Base-by-base conservation (phyloP, 495 filamentous ascomycete genomes). In the Neurospora africana region DNA sequence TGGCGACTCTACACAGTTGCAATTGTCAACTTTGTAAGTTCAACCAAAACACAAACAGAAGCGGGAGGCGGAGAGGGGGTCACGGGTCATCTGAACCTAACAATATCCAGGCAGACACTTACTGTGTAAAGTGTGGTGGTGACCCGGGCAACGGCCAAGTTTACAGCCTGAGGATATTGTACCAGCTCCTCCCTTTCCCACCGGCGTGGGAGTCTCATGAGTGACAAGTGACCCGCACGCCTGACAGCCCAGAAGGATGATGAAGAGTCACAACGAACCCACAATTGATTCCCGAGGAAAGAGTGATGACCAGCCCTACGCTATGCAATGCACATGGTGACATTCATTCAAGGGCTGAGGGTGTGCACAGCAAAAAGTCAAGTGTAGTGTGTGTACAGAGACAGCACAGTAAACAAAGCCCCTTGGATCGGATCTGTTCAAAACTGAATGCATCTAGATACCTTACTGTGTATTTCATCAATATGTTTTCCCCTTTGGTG, bases 231-330 rank as follows among this genome's bases (percentile, higher is more conserved):
- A 61, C 53, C 5, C 27, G 53, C 27, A 61, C 72, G 68, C 30
- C 74, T 74, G 73, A 71, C 70, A 69, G 40, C 21, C 36, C 27
- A 61, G 53, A 30, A 61, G 6, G 36, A 35, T 68, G 70, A 0
- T 27, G 39, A 70, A 37, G 71, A 75, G 74, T 77, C 75, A 77
- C 75, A 69, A 37, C 33, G 67, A 70, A 27, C 38, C 53, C 53
- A 61, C 53, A 61, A 61, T 33, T 3, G 23, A 61, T 30, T 61
- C 47, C 1, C 23, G 27, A 0, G 15, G 11, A 33, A 61, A 61
- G 53, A 61, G 53, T 61, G 53, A 61, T 61, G 53, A 61, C 70
- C 72, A 76, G 72, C 75, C 75, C 58, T 76, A 76, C 27, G 13
- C 41, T 76, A 76, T 33, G 23, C 53, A 61, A 61, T 33, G 27